Percentiles rank a stretch among this genome's conserved stretches.
phyloP scores from a whole-genome alignment of 2,329 filamentous ascomycete genomes.

The Pleoardoris graminearum region DNA sequence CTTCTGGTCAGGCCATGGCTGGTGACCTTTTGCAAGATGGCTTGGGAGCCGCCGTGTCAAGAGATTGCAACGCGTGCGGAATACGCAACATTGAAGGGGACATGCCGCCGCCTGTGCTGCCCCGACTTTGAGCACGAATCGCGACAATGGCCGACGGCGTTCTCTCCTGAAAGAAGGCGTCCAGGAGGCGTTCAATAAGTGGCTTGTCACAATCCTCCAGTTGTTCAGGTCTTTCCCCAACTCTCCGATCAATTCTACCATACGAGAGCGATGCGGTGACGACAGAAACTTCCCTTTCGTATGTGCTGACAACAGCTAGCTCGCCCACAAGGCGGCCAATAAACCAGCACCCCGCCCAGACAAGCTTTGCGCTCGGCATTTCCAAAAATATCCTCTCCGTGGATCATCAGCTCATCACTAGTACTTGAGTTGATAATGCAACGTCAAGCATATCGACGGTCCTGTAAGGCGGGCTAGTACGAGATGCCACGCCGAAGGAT shows the following conservation, averaged over 20 bases:
- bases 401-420: conserved; percentile 1
- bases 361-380: conserved; percentile 3
- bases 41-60: neutral
- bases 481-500: conserved; percentile 4
- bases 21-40: conserved; percentile 1
- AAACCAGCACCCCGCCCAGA: neutral
- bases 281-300: neutral
- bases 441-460: neutral
- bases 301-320: neutral
- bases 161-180: neutral
- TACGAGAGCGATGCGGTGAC: neutral
- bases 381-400: conserved; percentile 1
- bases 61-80: neutral
- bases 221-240: neutral
- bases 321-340: conserved; percentile 6
- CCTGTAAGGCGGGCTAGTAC: neutral
- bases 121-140: neutral
- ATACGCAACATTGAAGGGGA: neutral
- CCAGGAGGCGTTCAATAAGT: neutral
- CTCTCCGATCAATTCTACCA: neutral
- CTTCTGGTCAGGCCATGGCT: neutral
- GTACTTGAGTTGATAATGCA: neutral
- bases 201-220: neutral
- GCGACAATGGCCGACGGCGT: conserved; percentile 1
- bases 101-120: neutral